A percentile compares a stretch with the other conserved stretches of the same genome.
Conservation (phyloP, 306 rosid genomes). For the Sophora flavescens region DNA sequence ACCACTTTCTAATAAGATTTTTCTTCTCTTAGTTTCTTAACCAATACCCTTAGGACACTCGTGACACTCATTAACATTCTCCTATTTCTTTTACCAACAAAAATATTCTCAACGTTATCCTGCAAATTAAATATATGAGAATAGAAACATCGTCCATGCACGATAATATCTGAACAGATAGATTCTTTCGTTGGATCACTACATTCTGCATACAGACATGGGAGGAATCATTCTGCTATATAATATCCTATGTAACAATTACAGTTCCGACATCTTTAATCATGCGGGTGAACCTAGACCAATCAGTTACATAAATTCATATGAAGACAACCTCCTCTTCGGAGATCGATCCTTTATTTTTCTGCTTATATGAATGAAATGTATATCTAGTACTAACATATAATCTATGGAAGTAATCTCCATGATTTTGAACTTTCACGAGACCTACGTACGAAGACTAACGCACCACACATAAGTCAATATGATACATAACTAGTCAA, state of each 20-base stretch:
- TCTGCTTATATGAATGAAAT: conserved; percentile 5
- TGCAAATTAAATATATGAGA: not conserved
- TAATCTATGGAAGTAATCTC: not conserved
- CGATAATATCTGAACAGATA: conserved; percentile 29
- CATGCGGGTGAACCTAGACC: conserved; percentile 45
- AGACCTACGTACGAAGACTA: conserved; percentile 29
- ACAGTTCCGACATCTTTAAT: conserved; percentile 38
- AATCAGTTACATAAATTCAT: conserved; percentile 36
- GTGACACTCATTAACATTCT: too few species aligned
- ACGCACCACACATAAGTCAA: conserved; percentile 25
- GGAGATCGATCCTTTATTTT: not conserved
- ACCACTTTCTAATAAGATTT: too few species aligned
- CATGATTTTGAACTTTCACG: not conserved
- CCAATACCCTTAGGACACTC: too few species aligned
- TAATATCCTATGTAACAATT: conserved; percentile 32
- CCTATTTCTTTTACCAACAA: not conserved
- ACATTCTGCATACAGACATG: conserved; percentile 44
- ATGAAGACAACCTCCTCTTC: conserved; percentile 30
- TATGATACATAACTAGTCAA: conserved; percentile 38
- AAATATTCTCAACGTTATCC: not conserved
- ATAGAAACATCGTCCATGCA: conserved; percentile 22
- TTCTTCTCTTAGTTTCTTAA: too few species aligned
- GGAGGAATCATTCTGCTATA: conserved; percentile 41
- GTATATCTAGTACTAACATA: not conserved
- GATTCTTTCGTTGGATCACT: conserved; percentile 46